These are phyloP conservation scores for Elaeagnus macrophylla DNA, from an alignment of 306 rosid species.

Conservation along the genomic window DNA sequence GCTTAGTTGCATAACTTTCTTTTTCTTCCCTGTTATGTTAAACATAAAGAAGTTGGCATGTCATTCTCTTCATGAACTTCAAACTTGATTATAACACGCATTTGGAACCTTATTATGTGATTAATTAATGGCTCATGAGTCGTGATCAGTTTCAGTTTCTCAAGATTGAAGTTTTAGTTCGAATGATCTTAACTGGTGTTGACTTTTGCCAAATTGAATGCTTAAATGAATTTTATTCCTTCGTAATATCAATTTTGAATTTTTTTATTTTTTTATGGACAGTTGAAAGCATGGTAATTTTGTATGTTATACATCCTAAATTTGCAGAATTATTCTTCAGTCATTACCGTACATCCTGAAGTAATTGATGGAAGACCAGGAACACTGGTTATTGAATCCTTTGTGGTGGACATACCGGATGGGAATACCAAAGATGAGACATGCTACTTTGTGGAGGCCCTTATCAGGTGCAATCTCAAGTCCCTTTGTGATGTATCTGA, in stretches of 20 bases:
- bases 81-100: too few species aligned
- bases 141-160: too few species aligned
- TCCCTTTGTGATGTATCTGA: constrained; percentile 95
- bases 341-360: constrained; percentile 80
- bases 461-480: constrained; percentile 89
- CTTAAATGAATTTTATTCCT: background rate
- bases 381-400: constrained; percentile 89
- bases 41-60: too few species aligned
- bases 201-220: too few species aligned
- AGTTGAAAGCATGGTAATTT: constrained; percentile 9
- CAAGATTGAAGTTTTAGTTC: too few species aligned
- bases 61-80: too few species aligned
- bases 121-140: too few species aligned
- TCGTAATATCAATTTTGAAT: background rate
- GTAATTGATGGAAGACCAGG: constrained; percentile 85
- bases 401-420: constrained; percentile 86
- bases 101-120: too few species aligned
- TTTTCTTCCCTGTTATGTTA: too few species aligned
- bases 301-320: constrained; percentile 15
- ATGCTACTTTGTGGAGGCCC: constrained; percentile 84
- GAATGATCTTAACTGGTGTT: too few species aligned
- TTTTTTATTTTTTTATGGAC: constrained; percentile 1
- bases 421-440: constrained; percentile 96
- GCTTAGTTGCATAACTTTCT: too few species aligned
- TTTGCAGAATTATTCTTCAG: constrained; percentile 89